Conservation (phyloP, 352 stramenopile species). For the Globisporangium heterothallicum region DNA sequence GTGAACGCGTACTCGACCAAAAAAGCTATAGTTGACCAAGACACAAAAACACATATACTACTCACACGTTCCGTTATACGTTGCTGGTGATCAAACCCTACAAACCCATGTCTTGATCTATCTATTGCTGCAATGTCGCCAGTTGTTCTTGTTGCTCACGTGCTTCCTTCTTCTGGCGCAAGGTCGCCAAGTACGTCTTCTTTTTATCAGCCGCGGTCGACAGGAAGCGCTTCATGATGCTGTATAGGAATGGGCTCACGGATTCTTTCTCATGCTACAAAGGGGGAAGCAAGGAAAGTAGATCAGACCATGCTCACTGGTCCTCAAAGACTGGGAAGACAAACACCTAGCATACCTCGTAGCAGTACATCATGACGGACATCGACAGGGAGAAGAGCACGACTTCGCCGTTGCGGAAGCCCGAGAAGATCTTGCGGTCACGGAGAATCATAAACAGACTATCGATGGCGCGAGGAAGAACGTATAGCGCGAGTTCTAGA, state of each 20-base stretch:
- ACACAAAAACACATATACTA: too few species aligned
- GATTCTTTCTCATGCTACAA: slow-evolving; percentile 57
- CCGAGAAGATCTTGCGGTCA: slow-evolving; percentile 61
- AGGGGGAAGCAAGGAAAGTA: slow-evolving; percentile 3
- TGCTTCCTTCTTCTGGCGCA: slow-evolving; percentile 12
- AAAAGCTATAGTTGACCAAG: too few species aligned
- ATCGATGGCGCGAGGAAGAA: slow-evolving; percentile 69
- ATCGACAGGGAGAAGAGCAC: slow-evolving; percentile 75
- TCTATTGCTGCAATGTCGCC: slow-evolving; percentile 4
- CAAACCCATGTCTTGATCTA: too few species aligned
- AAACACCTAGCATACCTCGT: slow-evolving; percentile 43
- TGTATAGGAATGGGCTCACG: slow-evolving; percentile 59
- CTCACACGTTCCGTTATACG: neutral
- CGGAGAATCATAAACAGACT: slow-evolving; percentile 72
- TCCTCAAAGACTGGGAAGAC: neutral
- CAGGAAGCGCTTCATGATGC: slow-evolving; percentile 72
- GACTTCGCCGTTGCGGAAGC: slow-evolving; percentile 64
- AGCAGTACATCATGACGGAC: slow-evolving; percentile 81
- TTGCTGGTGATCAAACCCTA: too few species aligned
- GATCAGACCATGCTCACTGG: neutral
- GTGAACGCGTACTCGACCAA: too few species aligned
- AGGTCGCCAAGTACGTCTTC: slow-evolving; percentile 36
- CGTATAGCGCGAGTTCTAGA: slow-evolving; percentile 73
- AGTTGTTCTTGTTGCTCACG: slow-evolving; percentile 7
- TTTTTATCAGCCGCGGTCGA: slow-evolving; percentile 72